A percentile compares a stretch with the other conserved stretches of the same genome.
Conservation (phyloP, 495 filamentous ascomycete genomes). For the Aspergillus indologenus region DNA sequence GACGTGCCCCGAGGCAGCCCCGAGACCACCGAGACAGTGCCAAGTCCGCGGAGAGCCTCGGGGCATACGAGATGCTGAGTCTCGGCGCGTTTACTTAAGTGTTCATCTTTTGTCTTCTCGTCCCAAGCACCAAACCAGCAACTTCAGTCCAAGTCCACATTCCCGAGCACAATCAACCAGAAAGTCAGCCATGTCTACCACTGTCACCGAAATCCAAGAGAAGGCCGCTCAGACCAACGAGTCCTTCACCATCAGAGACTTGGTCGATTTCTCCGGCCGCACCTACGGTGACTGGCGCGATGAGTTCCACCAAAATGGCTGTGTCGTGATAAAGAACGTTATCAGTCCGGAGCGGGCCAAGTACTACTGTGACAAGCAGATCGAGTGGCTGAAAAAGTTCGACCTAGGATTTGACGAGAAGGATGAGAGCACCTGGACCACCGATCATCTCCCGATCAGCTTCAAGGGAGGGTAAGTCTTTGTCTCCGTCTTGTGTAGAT, state of each 20-base stretch:
- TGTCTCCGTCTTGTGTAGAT: not conserved
- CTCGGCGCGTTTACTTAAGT: constrained; percentile 12
- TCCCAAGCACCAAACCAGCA: not conserved
- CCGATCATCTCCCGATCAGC: constrained; percentile 35
- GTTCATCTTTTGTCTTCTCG: constrained; percentile 9
- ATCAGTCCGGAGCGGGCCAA: constrained; percentile 26
- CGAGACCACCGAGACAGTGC: no score
- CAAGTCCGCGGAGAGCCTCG: not conserved
- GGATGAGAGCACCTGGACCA: constrained; percentile 37
- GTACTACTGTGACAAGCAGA: constrained; percentile 33
- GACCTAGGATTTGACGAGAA: constrained; percentile 36
- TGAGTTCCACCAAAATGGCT: constrained; percentile 37
- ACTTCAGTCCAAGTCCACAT: not conserved
- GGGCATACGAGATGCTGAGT: not conserved
- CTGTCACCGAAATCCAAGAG: constrained; percentile 13
- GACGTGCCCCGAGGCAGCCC: not conserved
- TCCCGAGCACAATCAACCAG: not conserved
- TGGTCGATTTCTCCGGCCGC: constrained; percentile 20
- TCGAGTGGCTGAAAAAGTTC: constrained; percentile 41
- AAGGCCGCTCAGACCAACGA: constrained; percentile 12
- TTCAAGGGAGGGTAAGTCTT: constrained; percentile 33
- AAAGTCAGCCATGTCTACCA: constrained; percentile 5
- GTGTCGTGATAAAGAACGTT: constrained; percentile 32
- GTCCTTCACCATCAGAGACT: constrained; percentile 18
- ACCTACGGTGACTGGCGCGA: constrained; percentile 40